Evolutionary conservation across 768 basidiomycete species (phyloP), one percentile per base, ranked within the genome.

Genomic region (Hygrocybe coccinea): DNA sequence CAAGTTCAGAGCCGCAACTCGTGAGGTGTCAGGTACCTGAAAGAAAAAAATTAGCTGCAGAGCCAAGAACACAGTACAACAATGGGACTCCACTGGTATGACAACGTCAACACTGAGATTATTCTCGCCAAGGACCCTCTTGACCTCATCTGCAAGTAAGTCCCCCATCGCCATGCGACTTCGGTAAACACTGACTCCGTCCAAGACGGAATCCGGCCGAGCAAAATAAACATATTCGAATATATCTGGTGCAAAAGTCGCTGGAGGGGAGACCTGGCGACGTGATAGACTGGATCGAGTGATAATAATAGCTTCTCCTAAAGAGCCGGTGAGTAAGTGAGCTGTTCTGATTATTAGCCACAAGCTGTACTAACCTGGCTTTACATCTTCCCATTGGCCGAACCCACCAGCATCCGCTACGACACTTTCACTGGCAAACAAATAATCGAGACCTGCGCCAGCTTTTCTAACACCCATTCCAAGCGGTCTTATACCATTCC

Each of bases 91-190:
- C 60, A 88, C 91, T 15, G 97, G 97, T 65, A 99, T 98, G 60
- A 99, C 95, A 15, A 99, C 97, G 69, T 99, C 97, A 50, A 95
- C 84, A 17, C 78, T 76, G 43, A 95, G 72, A 38, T 85, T 79
- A 43, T 81, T 80, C 58, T 83, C 80, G 45, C 75, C 68, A 46
- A 99, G 75, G 39, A 94, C 83, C 21, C 81, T 79, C 66, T 80
- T 73, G 22, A 97, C 94, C 70, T 95, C 89, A 41, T 83, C 87
- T 1, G 95, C 95, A 47, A 99, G 81, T 5, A 87, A 83, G 67
- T 98, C 95, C 54, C 97, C 97, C 97, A 99, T 99, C 1, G 97
- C 93, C 97, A 98, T 98, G 37, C 97, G 87, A 66, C 91, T 90
- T 46, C 97, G 84, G 71, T 98, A 98, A 44, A 98, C 97, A 65